phyloP scores from a whole-genome alignment of 768 basidiomycete genomes.

The Suillus cothurnatus region DNA sequence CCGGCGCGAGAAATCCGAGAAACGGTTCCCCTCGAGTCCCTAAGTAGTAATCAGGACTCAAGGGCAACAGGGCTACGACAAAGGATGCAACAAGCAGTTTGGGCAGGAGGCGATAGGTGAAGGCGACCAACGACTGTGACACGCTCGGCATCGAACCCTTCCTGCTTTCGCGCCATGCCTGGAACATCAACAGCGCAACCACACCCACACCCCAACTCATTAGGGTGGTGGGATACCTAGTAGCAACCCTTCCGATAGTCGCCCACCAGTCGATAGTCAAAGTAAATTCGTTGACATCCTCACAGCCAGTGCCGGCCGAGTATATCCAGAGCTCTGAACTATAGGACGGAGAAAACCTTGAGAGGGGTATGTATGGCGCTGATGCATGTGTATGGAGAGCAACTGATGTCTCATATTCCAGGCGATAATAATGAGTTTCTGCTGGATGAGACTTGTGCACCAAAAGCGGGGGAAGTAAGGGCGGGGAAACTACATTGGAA shows the following conservation, averaged over 20 bases:
- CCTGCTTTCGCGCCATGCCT: conserved; percentile 44
- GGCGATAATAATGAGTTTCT: conserved; percentile 72
- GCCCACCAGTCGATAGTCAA: conserved; percentile 72
- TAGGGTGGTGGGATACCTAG: conserved; percentile 74
- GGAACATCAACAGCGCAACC: conserved; percentile 57
- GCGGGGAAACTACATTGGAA: conserved; percentile 36
- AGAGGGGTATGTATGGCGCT: conserved; percentile 60
- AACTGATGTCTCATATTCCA: conserved; percentile 33
- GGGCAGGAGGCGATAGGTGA: conserved; percentile 41
- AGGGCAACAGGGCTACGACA: conserved; percentile 54
- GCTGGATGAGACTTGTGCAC: conserved; percentile 56
- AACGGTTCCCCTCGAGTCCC: conserved; percentile 56
- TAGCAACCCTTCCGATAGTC: conserved; percentile 69
- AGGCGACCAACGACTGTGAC: conserved; percentile 48
- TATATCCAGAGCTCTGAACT: conserved; percentile 62
- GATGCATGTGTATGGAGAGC: conserved; percentile 67
- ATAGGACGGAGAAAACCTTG: conserved; percentile 17
- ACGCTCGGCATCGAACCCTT: conserved; percentile 44
- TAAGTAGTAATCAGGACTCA: conserved; percentile 55
- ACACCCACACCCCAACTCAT: conserved; percentile 76
- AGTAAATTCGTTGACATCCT: conserved; percentile 36
- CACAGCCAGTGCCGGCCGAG: conserved; percentile 55
- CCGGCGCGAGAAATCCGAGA: conserved; percentile 37
- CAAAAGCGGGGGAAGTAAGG: conserved; percentile 66
- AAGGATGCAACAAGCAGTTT: conserved; percentile 47